Evolutionary conservation across 768 basidiomycete species (phyloP), one percentile per base, ranked within the genome.

Genomic region (Russula abietina): DNA sequence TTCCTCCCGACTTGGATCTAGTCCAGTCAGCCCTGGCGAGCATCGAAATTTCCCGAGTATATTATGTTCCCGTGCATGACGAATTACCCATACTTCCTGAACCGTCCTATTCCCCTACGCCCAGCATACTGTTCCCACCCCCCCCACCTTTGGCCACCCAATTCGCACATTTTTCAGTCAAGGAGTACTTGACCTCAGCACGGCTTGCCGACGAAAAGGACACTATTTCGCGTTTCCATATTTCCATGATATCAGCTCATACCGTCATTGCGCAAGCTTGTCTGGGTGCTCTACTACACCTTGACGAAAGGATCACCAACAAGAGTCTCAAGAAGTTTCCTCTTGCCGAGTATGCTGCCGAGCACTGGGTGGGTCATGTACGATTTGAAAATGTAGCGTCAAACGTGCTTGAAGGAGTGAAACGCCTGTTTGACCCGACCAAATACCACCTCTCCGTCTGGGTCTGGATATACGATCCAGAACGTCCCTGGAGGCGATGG

Each of bases 81-180:
- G 28, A 30, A 30, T 2, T 30, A 30, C 2, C 3, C 28, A 30
- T 30, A 2, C 28, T 30, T 30, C 28, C 28, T 2, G 28, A 30
- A 30, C 28, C 28, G 28, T 5, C 28, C 5, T 30, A 30, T 30
- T 30, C 5, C 28, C 28, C 28, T 30, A 30, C 28, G n/a, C 28
- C 28, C 28, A 30, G 28, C 28, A 30, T 2, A 30, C 3, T 2
- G 28, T 30, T 5, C 28, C 2, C 28, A 30, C 28, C 5, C 28
- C 5, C 28, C 2, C 28, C 28, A 30, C 28, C 28, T 30, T 30
- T 30, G 28, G 10, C 26, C 43, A 24, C 57, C 16, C 56, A 62
- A n/a, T 62, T 62, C 19, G 12, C 61, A 3, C 61, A 62, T 38
- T 53, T 62, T 41, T 57, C 61, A 2, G 61, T 62, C 2, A 62